Evolutionary conservation across 305 asterid genomes (phyloP).

Genomic region (Fraxinus ornus): DNA sequence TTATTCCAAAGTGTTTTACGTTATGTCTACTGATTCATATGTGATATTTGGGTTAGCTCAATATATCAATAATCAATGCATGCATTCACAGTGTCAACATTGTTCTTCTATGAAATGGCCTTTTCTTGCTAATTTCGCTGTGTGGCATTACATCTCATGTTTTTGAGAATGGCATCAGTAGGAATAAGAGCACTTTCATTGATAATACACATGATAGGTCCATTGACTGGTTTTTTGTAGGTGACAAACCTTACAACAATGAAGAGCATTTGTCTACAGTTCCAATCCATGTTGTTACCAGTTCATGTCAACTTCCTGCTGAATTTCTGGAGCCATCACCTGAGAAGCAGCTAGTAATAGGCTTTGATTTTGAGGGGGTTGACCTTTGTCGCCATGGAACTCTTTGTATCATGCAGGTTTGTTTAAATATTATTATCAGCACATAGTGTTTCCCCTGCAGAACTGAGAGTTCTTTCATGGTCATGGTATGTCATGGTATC

Average conservation of each 20-base stretch:
- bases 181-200: constrained; percentile 9
- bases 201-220: constrained; percentile 13
- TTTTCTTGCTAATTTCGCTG: not conserved
- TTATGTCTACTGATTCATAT: not conserved
- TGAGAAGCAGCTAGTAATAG: constrained; percentile 65
- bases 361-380: constrained; percentile 98
- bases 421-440: not conserved
- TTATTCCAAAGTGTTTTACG: not conserved
- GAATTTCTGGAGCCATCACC: constrained; percentile 88
- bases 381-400: constrained; percentile 92
- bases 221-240: constrained; percentile 37
- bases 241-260: constrained; percentile 41
- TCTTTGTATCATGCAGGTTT: constrained; percentile 94
- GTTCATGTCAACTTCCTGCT: constrained; percentile 76
- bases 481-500: not conserved
- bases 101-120: constrained; percentile 4
- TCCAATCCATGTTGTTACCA: constrained; percentile 78
- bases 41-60: not conserved
- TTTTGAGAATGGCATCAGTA: constrained; percentile 9
- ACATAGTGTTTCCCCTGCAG: no score
- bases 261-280: constrained; percentile 50
- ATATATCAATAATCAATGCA: not conserved
- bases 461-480: not conserved
- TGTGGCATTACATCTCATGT: constrained; percentile 4
- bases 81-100: not conserved